phyloP scores from a whole-genome alignment of 2,329 filamentous ascomycete species.

The Penicillium sp. region DNA sequence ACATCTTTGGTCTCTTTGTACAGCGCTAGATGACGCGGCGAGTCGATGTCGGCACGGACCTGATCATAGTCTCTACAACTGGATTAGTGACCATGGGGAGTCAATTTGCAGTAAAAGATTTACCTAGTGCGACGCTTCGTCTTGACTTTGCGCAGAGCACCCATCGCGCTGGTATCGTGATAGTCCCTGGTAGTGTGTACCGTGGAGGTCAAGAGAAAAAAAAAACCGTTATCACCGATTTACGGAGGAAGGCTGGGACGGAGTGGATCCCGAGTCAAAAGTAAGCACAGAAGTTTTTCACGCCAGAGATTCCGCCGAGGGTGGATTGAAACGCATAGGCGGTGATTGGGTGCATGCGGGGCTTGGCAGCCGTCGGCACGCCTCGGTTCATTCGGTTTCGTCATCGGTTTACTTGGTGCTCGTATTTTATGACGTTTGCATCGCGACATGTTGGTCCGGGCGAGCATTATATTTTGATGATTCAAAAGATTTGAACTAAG shows the following conservation, averaged over 20 bases:
- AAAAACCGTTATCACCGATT: constrained; percentile 31
- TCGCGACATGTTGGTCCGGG: constrained; percentile 2
- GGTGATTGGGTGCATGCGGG: constrained; percentile 26
- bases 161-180: constrained; percentile 50
- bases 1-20: constrained; percentile 71
- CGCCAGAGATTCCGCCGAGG: constrained; percentile 6
- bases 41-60: constrained; percentile 73
- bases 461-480: not conserved
- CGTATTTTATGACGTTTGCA: constrained; percentile 23
- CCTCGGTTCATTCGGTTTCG: constrained; percentile 27
- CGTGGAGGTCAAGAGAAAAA: constrained; percentile 16
- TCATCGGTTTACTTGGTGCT: constrained; percentile 20
- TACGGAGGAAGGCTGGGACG: constrained; percentile 29
- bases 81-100: constrained; percentile 4
- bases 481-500: too few species aligned
- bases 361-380: constrained; percentile 31
- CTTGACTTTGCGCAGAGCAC: constrained; percentile 61
- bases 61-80: constrained; percentile 82
- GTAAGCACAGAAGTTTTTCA: constrained; percentile 3
- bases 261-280: constrained; percentile 26
- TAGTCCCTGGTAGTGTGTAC: constrained; percentile 12
- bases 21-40: constrained; percentile 70
- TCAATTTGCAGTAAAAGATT: constrained; percentile 10
- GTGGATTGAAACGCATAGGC: constrained; percentile 23
- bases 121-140: constrained; percentile 67